phyloP scores from a whole-genome alignment of 257 asterid genomes.

The Oldenlandia corymbosa region DNA sequence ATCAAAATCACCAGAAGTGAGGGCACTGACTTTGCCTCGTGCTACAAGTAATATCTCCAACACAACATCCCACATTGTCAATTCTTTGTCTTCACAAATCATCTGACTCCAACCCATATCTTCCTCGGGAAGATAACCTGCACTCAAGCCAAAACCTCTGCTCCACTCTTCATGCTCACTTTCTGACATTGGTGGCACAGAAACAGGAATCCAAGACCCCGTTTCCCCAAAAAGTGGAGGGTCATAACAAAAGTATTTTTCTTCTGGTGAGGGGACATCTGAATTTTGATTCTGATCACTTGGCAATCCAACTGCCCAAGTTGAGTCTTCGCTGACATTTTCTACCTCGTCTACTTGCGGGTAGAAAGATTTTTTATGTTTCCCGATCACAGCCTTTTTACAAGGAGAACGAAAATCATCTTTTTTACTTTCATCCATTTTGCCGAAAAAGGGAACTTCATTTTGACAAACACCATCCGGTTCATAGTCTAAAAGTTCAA shows the following conservation, averaged over 20 bases:
- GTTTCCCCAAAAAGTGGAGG: constrained; percentile 84
- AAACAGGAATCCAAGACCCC: constrained; percentile 96
- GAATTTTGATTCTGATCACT: constrained; percentile 22
- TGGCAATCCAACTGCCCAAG: not conserved
- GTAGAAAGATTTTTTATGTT: constrained; percentile 16
- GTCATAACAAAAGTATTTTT: constrained; percentile 69
- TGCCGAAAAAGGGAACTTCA: constrained; percentile 19
- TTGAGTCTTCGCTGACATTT: not conserved
- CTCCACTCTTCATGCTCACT: constrained; percentile 80
- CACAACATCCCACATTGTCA: constrained; percentile 99
- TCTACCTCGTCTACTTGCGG: constrained; percentile 14
- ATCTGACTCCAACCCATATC: constrained; percentile 60
- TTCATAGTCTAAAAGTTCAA: constrained; percentile 9
- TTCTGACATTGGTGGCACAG: constrained; percentile 93
- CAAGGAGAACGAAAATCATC: constrained; percentile 18
- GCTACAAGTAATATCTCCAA: constrained; percentile 88
- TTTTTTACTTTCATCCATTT: constrained; percentile 13
- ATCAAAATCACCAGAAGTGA: constrained; percentile 69
- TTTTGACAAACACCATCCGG: constrained; percentile 21
- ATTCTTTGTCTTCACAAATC: constrained; percentile 58
- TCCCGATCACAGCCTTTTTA: constrained; percentile 14
- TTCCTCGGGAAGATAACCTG: constrained; percentile 67
- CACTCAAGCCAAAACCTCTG: constrained; percentile 63
- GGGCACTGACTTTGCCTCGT: constrained; percentile 66
- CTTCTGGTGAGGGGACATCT: constrained; percentile 30